A percentile compares a stretch with the other conserved stretches of the same genome.
Evolutionary conservation across 2,329 filamentous ascomycete genomes (phyloP).

Genomic region (Endoconidiophora laricicola): DNA sequence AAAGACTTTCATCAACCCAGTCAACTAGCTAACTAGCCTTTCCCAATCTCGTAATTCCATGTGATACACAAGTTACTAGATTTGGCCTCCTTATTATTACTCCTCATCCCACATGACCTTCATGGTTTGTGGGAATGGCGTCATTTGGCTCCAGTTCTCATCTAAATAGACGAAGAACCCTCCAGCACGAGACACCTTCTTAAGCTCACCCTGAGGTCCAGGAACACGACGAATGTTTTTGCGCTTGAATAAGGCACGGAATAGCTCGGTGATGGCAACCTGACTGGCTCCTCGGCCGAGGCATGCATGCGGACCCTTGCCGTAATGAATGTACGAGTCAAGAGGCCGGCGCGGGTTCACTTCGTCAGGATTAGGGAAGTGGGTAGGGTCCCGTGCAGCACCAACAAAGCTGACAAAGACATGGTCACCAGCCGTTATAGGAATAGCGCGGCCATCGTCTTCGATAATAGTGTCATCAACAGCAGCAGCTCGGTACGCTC

Average conservation of each 20-base stretch:
- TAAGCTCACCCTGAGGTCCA: constrained; percentile 49
- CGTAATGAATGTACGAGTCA: constrained; percentile 48
- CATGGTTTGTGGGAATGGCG: constrained; percentile 34
- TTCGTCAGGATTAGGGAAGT: constrained; percentile 43
- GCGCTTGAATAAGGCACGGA: constrained; percentile 46
- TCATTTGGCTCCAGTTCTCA: constrained; percentile 41
- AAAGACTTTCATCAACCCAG: too few relatives aligned
- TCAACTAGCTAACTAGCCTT: too few relatives aligned
- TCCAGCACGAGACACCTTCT: constrained; percentile 41
- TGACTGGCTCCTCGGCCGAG: constrained; percentile 44
- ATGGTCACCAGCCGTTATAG: constrained; percentile 37
- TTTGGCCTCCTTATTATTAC: neutral
- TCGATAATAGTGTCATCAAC: constrained; percentile 25
- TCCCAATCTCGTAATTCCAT: too few relatives aligned
- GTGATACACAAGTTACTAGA: too few relatives aligned
- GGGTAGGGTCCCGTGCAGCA: constrained; percentile 36
- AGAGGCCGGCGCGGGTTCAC: constrained; percentile 48
- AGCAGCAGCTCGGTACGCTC: constrained; percentile 40
- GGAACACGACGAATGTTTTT: constrained; percentile 43
- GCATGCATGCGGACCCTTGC: constrained; percentile 43
- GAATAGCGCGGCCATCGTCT: constrained; percentile 33
- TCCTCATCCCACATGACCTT: constrained; percentile 34
- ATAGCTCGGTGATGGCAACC: constrained; percentile 48
- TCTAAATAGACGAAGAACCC: constrained; percentile 46
- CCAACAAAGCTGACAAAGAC: constrained; percentile 47